A percentile compares a stretch with the other conserved stretches of the same genome.
phyloP scores from a whole-genome alignment of 768 basidiomycete species.

The Rhodocollybia butyracea region DNA sequence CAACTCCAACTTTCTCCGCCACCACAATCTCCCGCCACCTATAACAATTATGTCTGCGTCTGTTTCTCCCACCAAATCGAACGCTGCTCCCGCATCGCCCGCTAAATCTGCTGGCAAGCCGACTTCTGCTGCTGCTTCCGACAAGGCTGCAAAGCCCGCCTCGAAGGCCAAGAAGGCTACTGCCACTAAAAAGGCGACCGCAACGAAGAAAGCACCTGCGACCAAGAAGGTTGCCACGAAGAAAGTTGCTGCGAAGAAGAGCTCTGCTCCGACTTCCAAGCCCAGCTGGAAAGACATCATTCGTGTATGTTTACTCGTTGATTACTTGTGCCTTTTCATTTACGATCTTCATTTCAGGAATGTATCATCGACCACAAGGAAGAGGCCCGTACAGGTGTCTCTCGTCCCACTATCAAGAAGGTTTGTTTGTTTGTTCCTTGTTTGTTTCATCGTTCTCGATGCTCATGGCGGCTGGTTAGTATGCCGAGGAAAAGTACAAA shows the following conservation, averaged over 20 bases:
- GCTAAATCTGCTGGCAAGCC: conserved; percentile 4
- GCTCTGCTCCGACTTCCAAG: conserved; percentile 27
- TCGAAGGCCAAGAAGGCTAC: conserved; percentile 18
- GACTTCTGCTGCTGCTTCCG: not conserved
- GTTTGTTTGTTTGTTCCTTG: conserved; percentile 33
- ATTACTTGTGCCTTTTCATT: not conserved
- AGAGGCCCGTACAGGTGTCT: conserved; percentile 69
- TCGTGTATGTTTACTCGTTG: conserved; percentile 29
- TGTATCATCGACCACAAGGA: conserved; percentile 66
- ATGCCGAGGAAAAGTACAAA: conserved; percentile 78
- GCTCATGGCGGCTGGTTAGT: conserved; percentile 41
- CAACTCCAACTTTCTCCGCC: not conserved
- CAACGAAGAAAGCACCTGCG: conserved; percentile 21
- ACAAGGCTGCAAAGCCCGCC: conserved; percentile 2
- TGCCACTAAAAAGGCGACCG: conserved; percentile 17
- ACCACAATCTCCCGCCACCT: not conserved
- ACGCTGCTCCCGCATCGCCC: not conserved
- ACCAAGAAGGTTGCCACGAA: conserved; percentile 25
- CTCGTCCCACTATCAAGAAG: conserved; percentile 79
- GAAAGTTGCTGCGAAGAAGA: conserved; percentile 22
- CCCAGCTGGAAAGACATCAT: conserved; percentile 59
- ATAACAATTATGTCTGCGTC: conserved; percentile 3
- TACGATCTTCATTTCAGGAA: conserved; percentile 44
- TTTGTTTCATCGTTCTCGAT: not conserved
- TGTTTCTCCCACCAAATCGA: conserved; percentile 3